Percentiles rank a stretch among this genome's conserved stretches.
Conservation (phyloP, 1,139 yeast genomes). For the Kodamaea sp. region DNA sequence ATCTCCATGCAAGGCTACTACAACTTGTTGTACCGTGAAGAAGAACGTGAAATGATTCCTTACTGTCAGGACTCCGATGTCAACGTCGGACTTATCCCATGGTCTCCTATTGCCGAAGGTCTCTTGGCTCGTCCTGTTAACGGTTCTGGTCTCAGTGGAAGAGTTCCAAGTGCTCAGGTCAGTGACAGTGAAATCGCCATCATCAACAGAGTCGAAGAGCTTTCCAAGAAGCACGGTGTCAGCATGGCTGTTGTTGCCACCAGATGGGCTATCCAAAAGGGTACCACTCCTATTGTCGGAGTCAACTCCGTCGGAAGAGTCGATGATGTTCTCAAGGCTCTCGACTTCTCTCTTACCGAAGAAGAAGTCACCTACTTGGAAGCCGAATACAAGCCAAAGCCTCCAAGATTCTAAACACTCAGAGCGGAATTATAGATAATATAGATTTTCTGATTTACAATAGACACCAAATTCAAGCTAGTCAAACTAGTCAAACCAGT, state of each 20-base stretch:
- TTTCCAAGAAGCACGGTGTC: constrained; percentile 44
- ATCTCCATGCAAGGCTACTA: constrained; percentile 61
- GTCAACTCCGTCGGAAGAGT: constrained; percentile 49
- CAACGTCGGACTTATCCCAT: constrained; percentile 52
- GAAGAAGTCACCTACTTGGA: constrained; percentile 51
- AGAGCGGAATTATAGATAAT: no score
- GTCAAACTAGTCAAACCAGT: no score
- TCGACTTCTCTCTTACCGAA: constrained; percentile 41
- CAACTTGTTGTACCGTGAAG: constrained; percentile 58
- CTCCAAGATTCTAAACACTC: no score
- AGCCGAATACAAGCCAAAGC: constrained; percentile 39
- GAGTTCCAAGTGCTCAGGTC: constrained; percentile 19
- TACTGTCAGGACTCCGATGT: constrained; percentile 41
- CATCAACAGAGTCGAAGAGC: constrained; percentile 50
- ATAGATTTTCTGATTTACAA: no score
- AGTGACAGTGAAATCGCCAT: constrained; percentile 34
- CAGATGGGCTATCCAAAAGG: constrained; percentile 57
- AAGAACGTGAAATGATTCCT: constrained; percentile 60
- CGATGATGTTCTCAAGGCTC: constrained; percentile 52
- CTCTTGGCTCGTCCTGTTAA: constrained; percentile 42
- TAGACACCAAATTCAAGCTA: no score
- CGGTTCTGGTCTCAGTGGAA: constrained; percentile 19
- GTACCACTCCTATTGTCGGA: constrained; percentile 57
- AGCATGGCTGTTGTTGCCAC: constrained; percentile 56
- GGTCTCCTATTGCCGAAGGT: constrained; percentile 54